Percentiles rank a stretch among this genome's conserved stretches.
phyloP scores from a whole-genome alignment of 192 early-diverging fungal genomes.

The Jimgerdemannia flammicorona region DNA sequence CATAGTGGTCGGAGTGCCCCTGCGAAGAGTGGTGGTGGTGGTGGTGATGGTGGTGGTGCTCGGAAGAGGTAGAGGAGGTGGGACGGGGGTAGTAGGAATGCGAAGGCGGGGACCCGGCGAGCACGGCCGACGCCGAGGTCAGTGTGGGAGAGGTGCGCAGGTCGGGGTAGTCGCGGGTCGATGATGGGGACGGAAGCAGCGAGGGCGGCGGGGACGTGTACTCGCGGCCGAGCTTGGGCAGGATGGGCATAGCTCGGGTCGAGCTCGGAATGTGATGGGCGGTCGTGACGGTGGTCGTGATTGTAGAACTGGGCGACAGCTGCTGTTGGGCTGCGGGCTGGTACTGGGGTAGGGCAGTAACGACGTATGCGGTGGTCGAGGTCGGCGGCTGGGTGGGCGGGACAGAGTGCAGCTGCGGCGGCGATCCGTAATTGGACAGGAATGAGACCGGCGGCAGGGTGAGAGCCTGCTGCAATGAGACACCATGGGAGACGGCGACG shows the following conservation, averaged over 20 bases:
- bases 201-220: not conserved
- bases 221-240: not conserved
- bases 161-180: not conserved
- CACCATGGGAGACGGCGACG: not conserved
- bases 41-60: not conserved
- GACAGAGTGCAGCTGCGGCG: not conserved
- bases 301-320: too few species aligned
- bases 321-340: not conserved
- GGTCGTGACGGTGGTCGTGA: too few species aligned
- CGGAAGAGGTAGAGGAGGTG: not conserved
- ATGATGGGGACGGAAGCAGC: not conserved
- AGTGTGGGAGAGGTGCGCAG: not conserved
- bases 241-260: not conserved
- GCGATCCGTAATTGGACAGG: not conserved
- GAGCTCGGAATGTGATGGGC: not conserved
- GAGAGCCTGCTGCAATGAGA: not conserved
- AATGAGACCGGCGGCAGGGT: not conserved
- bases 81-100: not conserved
- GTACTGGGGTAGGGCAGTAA: not conserved
- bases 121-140: not conserved
- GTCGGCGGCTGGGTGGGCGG: not conserved
- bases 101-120: not conserved
- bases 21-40: not conserved
- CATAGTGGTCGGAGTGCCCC: not conserved
- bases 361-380: not conserved